A percentile compares a stretch with the other conserved stretches of the same genome.
Evolutionary conservation across 805 yeast genomes (phyloP).

Genomic region (Nematodospora valgi): DNA sequence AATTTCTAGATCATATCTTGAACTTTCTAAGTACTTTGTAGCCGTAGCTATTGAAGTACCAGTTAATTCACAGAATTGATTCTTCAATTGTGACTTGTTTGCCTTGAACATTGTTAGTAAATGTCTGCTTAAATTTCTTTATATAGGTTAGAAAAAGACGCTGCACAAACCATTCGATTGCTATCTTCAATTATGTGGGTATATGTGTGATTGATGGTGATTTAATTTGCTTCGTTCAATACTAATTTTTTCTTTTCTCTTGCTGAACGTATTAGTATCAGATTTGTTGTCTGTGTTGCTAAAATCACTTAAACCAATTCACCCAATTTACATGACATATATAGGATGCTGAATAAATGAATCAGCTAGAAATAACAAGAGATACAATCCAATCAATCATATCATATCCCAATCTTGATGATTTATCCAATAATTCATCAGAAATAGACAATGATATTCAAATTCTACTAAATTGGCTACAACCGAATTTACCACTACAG

Average conservation of each 20-base stretch:
- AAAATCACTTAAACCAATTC: not conserved
- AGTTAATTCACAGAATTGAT: constrained; percentile 40
- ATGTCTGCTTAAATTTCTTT: not conserved
- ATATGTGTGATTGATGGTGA: too few relatives aligned
- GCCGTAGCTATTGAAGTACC: constrained; percentile 34
- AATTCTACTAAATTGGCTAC: constrained; percentile 30
- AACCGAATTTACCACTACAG: constrained; percentile 29
- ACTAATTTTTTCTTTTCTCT: too few relatives aligned
- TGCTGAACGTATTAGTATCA: too few relatives aligned
- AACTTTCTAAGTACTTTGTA: constrained; percentile 28
- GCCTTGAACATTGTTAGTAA: constrained; percentile 5
- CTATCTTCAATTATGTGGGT: too few relatives aligned
- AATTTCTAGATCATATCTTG: constrained; percentile 25
- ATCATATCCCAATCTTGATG: constrained; percentile 14
- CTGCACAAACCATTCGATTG: too few relatives aligned
- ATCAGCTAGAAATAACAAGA: constrained; percentile 6
- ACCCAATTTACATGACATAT: not conserved
- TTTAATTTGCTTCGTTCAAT: too few relatives aligned
- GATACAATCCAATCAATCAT: constrained; percentile 13
- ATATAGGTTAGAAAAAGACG: too few relatives aligned
- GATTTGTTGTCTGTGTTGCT: too few relatives aligned
- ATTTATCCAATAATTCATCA: constrained; percentile 10
- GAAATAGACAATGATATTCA: constrained; percentile 36
- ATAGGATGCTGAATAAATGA: not conserved
- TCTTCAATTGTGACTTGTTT: constrained; percentile 13